Conservation (phyloP, 116 monocot genomes). For the Iris pallida region DNA sequence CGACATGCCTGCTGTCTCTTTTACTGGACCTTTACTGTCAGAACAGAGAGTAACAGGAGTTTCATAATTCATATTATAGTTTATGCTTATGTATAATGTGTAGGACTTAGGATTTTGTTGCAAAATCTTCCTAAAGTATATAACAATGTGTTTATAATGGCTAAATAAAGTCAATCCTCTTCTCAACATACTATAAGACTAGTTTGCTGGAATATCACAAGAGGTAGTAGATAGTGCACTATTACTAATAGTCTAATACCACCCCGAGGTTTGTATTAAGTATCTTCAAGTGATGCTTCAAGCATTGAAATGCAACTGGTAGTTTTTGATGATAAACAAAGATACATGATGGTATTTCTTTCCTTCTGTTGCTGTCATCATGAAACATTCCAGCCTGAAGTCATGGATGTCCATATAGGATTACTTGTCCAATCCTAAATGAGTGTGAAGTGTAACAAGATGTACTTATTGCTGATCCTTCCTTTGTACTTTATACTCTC, state of each 20-base stretch:
- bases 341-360: not conserved
- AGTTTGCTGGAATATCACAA: not conserved
- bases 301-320: not conserved
- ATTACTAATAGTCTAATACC: not conserved
- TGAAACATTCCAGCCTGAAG: not conserved
- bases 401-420: no score
- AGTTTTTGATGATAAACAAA: not conserved
- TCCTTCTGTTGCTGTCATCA: not conserved
- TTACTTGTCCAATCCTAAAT: no score
- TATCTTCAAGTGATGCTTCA: not conserved
- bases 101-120: no score
- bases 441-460: no score
- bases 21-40: no score
- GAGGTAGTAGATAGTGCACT: not conserved
- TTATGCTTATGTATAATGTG: no score
- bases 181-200: not conserved
- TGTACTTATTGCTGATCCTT: not conserved
- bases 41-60: no score
- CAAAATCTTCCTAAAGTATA: not conserved
- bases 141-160: not conserved
- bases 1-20: no score
- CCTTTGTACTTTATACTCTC: slow-evolving; percentile 3
- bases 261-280: not conserved
- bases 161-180: not conserved
- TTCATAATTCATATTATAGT: no score